Evolutionary conservation across 129 eudicot species (phyloP).

Genomic region (Flaveria bidentis): DNA sequence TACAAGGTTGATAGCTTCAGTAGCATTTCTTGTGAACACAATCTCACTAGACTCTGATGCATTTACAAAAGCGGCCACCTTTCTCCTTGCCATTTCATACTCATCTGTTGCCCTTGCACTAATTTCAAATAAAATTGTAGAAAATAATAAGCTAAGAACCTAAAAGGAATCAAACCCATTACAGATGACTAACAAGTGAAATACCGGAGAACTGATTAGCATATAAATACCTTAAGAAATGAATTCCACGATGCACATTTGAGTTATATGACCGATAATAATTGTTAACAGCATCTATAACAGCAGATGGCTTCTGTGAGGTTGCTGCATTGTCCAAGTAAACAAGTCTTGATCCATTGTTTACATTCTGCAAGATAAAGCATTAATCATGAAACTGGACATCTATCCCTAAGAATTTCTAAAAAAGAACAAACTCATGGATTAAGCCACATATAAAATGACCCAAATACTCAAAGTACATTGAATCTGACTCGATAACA

Average conservation of each 20-base stretch:
- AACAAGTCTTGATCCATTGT: slow-evolving; percentile 77
- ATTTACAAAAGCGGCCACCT: slow-evolving; percentile 86
- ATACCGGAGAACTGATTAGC: not conserved
- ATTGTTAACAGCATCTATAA: slow-evolving; percentile 63
- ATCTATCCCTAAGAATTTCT: slow-evolving; percentile 6
- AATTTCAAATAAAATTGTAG: slow-evolving; percentile 10
- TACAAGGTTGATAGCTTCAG: slow-evolving; percentile 94
- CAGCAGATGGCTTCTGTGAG: slow-evolving; percentile 93
- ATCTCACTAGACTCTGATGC: slow-evolving; percentile 83
- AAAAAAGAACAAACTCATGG: not conserved
- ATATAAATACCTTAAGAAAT: slow-evolving; percentile 66
- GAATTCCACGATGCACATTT: slow-evolving; percentile 99
- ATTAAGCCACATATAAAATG: not conserved
- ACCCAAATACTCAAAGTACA: not conserved
- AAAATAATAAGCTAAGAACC: not conserved
- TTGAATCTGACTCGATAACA: not conserved
- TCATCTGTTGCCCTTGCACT: slow-evolving; percentile 97
- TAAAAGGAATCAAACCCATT: not conserved
- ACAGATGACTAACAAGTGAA: not conserved
- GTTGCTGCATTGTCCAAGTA: slow-evolving; percentile 99
- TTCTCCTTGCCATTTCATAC: slow-evolving; percentile 87
- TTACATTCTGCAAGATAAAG: slow-evolving; percentile 58
- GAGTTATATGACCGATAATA: slow-evolving; percentile 86
- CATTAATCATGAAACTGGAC: not conserved
- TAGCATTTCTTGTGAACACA: slow-evolving; percentile 94